Percentiles rank a stretch among this genome's conserved stretches.
Evolutionary conservation across 441 rosid species (phyloP).

Genomic region (Corymbia citriodora): DNA sequence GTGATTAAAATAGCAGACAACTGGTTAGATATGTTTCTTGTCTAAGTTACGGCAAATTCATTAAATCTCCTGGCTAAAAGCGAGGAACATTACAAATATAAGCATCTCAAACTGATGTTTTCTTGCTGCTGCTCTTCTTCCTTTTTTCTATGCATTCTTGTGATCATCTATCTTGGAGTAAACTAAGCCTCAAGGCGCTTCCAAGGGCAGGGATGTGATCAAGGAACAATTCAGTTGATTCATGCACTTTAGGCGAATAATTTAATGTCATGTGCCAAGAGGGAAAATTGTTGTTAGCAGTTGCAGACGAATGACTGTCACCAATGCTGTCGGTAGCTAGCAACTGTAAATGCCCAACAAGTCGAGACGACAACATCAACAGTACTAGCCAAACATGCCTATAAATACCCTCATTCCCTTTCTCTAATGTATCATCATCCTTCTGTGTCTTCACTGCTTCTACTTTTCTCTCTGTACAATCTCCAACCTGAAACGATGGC

Average conservation of each 20-base stretch:
- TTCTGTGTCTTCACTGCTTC: not conserved
- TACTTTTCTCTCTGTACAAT: not conserved
- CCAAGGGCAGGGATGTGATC: not conserved
- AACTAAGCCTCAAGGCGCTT: not conserved
- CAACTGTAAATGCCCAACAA: not conserved
- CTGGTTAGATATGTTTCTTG: not conserved
- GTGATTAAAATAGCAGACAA: not conserved
- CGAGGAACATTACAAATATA: not conserved
- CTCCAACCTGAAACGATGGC: not conserved
- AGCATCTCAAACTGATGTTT: not conserved
- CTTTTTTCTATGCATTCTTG: not conserved
- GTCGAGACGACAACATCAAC: not conserved
- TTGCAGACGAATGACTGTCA: not conserved
- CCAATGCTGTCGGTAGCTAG: not conserved
- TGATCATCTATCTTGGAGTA: not conserved
- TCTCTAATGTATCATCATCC: not conserved
- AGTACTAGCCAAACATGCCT: not conserved
- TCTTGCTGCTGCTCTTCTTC: not conserved
- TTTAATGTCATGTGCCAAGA: not conserved
- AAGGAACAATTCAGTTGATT: not conserved
- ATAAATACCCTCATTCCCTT: not conserved
- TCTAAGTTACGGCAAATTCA: not conserved
- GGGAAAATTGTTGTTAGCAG: accelerated
- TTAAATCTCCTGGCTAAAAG: not conserved
- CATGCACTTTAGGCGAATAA: not conserved